Evolutionary conservation across 73 alveolate genomes (phyloP).

Genomic region (Tetrahymena thermophila): DNA sequence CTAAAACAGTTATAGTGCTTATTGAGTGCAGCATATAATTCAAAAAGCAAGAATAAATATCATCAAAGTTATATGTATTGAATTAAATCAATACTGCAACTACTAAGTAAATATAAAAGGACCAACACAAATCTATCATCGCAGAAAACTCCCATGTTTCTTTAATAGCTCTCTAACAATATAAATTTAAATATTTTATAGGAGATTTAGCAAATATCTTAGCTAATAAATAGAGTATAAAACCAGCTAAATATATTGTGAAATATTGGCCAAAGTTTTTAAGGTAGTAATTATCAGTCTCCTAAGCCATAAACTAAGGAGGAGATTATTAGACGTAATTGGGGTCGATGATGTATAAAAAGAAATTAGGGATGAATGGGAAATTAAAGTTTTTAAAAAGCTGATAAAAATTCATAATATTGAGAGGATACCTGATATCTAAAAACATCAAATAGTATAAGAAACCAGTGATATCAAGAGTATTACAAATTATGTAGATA

Average conservation of each 20-base stretch:
- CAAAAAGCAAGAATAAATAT: background rate
- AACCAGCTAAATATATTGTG: background rate
- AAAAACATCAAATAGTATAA: no score
- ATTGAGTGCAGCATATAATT: background rate
- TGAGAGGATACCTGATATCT: background rate
- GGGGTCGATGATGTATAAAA: background rate
- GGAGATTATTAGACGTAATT: background rate
- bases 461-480: background rate
- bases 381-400: no score
- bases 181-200: no score
- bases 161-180: background rate
- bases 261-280: background rate
- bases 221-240: background rate
- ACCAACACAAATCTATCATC: background rate
- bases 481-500: background rate
- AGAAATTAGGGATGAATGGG: background rate
- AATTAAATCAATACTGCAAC: background rate
- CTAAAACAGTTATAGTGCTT: background rate
- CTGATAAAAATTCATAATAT: no score
- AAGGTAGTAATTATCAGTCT: background rate
- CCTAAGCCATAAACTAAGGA: background rate
- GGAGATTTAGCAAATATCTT: background rate
- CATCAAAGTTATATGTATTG: background rate
- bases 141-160: background rate
- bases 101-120: background rate